These are phyloP conservation scores for Inonotus obliquus DNA, from an alignment of 1,284 basidiomycete genomes.

Conservation along the genomic window DNA sequence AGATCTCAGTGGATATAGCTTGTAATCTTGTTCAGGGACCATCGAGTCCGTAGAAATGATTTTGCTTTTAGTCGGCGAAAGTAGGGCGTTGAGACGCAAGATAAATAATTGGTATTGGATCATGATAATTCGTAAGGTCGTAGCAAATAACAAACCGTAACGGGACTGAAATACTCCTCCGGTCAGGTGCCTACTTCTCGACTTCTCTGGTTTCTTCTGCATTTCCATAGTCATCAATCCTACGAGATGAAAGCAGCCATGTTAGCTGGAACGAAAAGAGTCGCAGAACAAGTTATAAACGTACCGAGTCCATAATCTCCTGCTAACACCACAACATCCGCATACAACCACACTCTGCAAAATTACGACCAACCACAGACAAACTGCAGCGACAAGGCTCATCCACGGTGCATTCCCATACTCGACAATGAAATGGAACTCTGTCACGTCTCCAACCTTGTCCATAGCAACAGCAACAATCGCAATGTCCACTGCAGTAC, in stretches of 20 bases:
- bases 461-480: slow-evolving; percentile 47
- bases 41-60: too few relatives aligned
- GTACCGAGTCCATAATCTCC: slow-evolving; percentile 27
- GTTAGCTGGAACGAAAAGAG: not conserved
- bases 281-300: not conserved
- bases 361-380: slow-evolving; percentile 58
- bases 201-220: not conserved
- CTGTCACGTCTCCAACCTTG: slow-evolving; percentile 37
- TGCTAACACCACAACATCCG: slow-evolving; percentile 58
- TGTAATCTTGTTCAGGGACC: too few relatives aligned
- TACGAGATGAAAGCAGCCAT: not conserved
- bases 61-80: too few relatives aligned
- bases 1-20: too few relatives aligned
- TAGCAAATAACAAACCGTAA: not conserved
- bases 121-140: not conserved
- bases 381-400: slow-evolving; percentile 47
- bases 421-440: slow-evolving; percentile 40
- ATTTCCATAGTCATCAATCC: not conserved
- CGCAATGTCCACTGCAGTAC: slow-evolving; percentile 58
- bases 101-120: not conserved
- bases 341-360: slow-evolving; percentile 58
- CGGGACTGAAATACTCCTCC: not conserved
- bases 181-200: not conserved
- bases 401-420: slow-evolving; percentile 74
- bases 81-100: not conserved